A percentile compares a stretch with the other conserved stretches of the same genome.
These are phyloP conservation scores for Mycena filopes DNA, from an alignment of 768 basidiomycete species.

Conservation along the genomic window DNA sequence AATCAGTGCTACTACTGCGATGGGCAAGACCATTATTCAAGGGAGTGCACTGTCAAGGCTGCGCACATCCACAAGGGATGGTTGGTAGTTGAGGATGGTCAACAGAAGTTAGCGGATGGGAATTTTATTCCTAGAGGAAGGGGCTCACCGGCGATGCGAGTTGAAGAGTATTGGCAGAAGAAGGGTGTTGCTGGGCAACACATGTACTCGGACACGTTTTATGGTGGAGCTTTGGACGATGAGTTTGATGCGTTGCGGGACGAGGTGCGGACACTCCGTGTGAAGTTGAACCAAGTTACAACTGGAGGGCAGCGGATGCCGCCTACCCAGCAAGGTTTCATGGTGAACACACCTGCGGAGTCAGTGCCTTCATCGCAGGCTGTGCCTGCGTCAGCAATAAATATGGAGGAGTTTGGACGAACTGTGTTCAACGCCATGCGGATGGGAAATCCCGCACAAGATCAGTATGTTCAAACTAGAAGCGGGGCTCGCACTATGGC, in stretches of 20 bases:
- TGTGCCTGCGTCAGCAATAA: not conserved
- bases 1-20: constrained; percentile 19
- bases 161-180: constrained; percentile 24
- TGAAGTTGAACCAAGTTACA: constrained; percentile 14
- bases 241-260: constrained; percentile 17
- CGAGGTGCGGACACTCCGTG: constrained; percentile 21
- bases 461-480: constrained; percentile 14
- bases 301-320: not conserved
- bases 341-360: not conserved
- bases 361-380: not conserved
- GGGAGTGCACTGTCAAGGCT: constrained; percentile 3
- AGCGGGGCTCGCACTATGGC: not conserved
- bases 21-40: constrained; percentile 3
- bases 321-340: not conserved
- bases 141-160: not conserved
- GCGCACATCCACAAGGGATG: constrained; percentile 9
- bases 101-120: constrained; percentile 6
- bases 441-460: not conserved
- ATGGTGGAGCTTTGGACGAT: constrained; percentile 5
- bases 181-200: constrained; percentile 19
- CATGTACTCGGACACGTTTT: constrained; percentile 3
- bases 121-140: constrained; percentile 14
- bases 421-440: constrained; percentile 12
- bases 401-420: constrained; percentile 18
- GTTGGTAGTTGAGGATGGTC: constrained; percentile 9